Percentiles rank a stretch among this genome's conserved stretches.
Conservation (phyloP, 179 eudicot genomes). For the Actinidia chinensis region DNA sequence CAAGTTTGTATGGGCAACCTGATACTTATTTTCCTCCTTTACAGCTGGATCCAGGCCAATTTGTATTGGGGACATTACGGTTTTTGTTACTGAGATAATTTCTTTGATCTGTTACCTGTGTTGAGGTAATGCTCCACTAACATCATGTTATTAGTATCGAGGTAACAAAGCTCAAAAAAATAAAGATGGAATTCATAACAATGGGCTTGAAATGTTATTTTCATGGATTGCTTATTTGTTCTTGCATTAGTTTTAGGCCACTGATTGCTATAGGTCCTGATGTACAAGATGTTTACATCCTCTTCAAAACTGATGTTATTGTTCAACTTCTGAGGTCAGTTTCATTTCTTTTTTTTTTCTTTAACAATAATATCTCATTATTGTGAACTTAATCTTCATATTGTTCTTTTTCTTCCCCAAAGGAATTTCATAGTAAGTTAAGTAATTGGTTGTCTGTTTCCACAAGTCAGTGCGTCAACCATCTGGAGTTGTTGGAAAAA, state of each 20-base stretch:
- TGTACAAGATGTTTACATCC: constrained; percentile 89
- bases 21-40: too few relatives aligned
- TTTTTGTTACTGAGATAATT: too few relatives aligned
- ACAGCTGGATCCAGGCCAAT: too few relatives aligned
- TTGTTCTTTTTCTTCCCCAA: neutral
- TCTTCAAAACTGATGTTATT: constrained; percentile 77
- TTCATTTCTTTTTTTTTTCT: neutral
- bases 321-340: constrained; percentile 85
- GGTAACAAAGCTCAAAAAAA: too few relatives aligned
- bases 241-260: constrained; percentile 46
- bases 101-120: too few relatives aligned
- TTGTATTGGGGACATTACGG: too few relatives aligned
- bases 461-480: constrained; percentile 69
- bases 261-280: constrained; percentile 94
- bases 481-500: constrained; percentile 81
- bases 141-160: too few relatives aligned
- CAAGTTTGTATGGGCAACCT: too few relatives aligned
- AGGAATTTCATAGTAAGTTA: neutral
- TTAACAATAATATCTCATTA: neutral
- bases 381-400: constrained; percentile 5
- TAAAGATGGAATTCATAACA: too few relatives aligned
- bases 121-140: too few relatives aligned
- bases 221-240: constrained; percentile 2
- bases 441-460: constrained; percentile 19
- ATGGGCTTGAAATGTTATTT: neutral